phyloP scores from a whole-genome alignment of 306 rosid species.

The Quillaja saponaria region DNA sequence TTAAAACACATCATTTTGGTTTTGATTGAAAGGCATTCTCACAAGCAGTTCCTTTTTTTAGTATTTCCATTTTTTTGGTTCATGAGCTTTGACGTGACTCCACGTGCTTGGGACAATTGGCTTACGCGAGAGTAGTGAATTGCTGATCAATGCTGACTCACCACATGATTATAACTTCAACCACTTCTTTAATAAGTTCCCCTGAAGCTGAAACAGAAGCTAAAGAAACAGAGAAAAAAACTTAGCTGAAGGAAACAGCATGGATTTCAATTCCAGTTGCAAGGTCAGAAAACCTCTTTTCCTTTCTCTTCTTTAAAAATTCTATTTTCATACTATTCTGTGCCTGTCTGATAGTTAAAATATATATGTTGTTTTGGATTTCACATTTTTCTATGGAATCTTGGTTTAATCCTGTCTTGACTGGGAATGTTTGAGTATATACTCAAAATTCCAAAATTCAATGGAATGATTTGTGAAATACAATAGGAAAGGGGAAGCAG shows the following conservation, averaged over 20 bases:
- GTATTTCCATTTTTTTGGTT: neutral
- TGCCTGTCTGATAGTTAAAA: neutral
- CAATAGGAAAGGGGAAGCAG: neutral
- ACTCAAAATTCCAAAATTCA: too few species aligned
- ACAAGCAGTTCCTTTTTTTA: neutral
- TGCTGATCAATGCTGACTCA: slow-evolving; percentile 30
- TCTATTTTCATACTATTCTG: slow-evolving; percentile 4
- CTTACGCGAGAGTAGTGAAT: neutral
- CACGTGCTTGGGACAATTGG: slow-evolving; percentile 17
- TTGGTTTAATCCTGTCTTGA: too few species aligned
- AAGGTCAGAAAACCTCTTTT: slow-evolving; percentile 51
- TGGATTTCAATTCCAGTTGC: slow-evolving; percentile 54
- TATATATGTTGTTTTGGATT: slow-evolving; percentile 8
- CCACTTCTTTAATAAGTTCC: neutral
- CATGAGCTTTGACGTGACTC: slow-evolving; percentile 17
- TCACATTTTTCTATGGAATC: neutral
- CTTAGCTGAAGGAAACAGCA: slow-evolving; percentile 21
- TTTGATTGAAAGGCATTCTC: neutral
- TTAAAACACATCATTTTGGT: too few species aligned
- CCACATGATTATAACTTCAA: neutral
- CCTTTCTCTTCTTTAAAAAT: slow-evolving; percentile 1
- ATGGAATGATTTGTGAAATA: neutral
- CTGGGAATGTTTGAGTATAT: too few species aligned
- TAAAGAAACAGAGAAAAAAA: neutral
- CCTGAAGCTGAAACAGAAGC: slow-evolving; percentile 12